These are phyloP conservation scores for Delphinella strobiligena DNA, from an alignment of 2,329 filamentous ascomycete genomes.

Conservation along the genomic window DNA sequence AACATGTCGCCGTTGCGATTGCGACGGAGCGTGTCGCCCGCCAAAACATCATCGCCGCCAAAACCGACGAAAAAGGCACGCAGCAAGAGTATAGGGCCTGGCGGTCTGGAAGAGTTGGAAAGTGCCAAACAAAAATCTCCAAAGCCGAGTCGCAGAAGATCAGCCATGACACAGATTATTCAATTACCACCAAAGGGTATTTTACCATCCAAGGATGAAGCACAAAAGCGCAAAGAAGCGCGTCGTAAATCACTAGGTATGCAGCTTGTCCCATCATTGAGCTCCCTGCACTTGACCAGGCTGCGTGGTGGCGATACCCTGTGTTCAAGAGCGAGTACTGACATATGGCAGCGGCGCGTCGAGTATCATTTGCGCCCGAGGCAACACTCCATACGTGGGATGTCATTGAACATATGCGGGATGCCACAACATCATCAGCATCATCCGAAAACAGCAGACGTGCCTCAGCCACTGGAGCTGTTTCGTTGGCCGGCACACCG, in stretches of 20 bases:
- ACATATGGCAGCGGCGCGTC: conserved; percentile 44
- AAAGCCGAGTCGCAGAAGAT: conserved; percentile 54
- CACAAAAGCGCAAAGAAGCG: conserved; percentile 64
- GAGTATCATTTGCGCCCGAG: conserved; percentile 94
- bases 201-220: conserved; percentile 47
- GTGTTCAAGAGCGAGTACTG: no score
- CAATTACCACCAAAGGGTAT: conserved; percentile 13
- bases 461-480: conserved; percentile 43
- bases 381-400: conserved; percentile 96
- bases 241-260: conserved; percentile 75
- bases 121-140: conserved; percentile 25
- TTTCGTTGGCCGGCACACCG: conserved; percentile 24
- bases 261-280: no score
- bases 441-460: conserved; percentile 61
- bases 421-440: conserved; percentile 65
- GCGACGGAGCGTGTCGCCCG: conserved; percentile 10
- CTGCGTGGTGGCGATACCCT: no score
- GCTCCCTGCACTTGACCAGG: no score
- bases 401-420: conserved; percentile 77
- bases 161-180: neutral
- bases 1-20: conserved; percentile 22
- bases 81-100: conserved; percentile 93
- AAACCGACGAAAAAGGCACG: conserved; percentile 54
- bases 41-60: conserved; percentile 24
- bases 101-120: conserved; percentile 72